Evolutionary conservation across 1,139 yeast species (phyloP), one percentile per base, ranked within the genome.

Genomic region (Yamadazyma kanchanaburiensis): DNA sequence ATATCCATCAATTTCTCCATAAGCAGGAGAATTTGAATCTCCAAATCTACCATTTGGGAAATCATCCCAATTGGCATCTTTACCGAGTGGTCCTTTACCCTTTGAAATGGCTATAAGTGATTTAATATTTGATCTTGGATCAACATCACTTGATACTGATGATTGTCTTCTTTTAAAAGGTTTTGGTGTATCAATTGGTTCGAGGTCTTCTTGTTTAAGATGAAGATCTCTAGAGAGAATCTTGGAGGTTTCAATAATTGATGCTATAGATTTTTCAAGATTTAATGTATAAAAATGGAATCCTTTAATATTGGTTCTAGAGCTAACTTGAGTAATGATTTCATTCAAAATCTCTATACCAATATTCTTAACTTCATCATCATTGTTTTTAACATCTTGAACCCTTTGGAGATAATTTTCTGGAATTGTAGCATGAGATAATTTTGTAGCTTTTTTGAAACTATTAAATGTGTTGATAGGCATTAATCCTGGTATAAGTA

Each of bases 41-140:
- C 98, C 96, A 56, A 88, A 91, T 60, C 98, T 76, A 49, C 98
- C 98, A 53, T 91, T 91, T 12, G 97, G 95, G 57, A 87, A 91
- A 50, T 91, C 98, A 64, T 91, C 98, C 98, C 98, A 91, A 3
- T 94, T 86, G 7, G 96, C 96, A 55, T 86, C 94, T 43, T 89
- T 78, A 15, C 96, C 95, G 25, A 86, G 54, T 2, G 84, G 76
- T 25, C 95, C 95, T 42, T 83, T 81, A 28, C 95, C 96, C 15
- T 83, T 73, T 32, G 94, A 82, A 22, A 86, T 86, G 6, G 89
- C 86, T 25, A 84, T 64, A 31, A 84, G 69, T 2, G 74, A 74
- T 42, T 76, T 74, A 38, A 77, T 70, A 33, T 59, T 61, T 11
- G 58, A 40, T 29, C 45, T 49, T 18, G 48, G 48, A 3, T 62